Base-by-base conservation (phyloP, 139 green algal genomes). In the Picochlorum sp. region DNA sequence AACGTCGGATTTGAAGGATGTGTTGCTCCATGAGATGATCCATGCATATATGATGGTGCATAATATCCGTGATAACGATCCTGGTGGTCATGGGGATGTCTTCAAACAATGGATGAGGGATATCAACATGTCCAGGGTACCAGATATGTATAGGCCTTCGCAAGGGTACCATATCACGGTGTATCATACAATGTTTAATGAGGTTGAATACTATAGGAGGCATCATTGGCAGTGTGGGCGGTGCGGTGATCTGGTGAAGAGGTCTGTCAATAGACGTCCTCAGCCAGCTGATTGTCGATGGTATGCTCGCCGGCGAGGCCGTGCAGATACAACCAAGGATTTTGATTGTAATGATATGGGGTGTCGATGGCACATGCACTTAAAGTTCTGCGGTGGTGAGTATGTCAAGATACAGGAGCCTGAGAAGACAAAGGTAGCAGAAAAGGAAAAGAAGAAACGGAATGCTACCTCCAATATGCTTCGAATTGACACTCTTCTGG, bases 151-250 rank as follows among this genome's bases (percentile, higher is more conserved):
- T 69, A 78, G 87, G 2, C 87, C 87, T 0, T 15, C 55, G 13
- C 67, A 45, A 6, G 87, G 87, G 30, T 95, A 93, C 68, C 60
- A 74, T 31, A 77, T 92, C 47, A 85, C 75, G 30, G 69, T 84
- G 18, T 81, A 79, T 11, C 84, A 90, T 74, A 78, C 59, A 9
- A 83, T 87, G 62, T 63, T 77, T 30, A 77, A 66, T 20, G 80
- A 90, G 62, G 79, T 91, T 41, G 70, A 80, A 18, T n/a, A 76
- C 41, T 83, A 85, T 64, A 63, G 78, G 6, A 65, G 68, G 44
- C 84, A 90, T 60, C 57, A 73, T 67, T 81, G 75, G 77, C 50
- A 74, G 44, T 87, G 81, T 55, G 34, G 73, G 30, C 73, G 55
- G 16, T 88, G 79, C 61, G 62, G 59, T 21, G 63, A 77, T 55